phyloP scores from a whole-genome alignment of 345 rosid genomes.

The Citrus mangshanensis region DNA sequence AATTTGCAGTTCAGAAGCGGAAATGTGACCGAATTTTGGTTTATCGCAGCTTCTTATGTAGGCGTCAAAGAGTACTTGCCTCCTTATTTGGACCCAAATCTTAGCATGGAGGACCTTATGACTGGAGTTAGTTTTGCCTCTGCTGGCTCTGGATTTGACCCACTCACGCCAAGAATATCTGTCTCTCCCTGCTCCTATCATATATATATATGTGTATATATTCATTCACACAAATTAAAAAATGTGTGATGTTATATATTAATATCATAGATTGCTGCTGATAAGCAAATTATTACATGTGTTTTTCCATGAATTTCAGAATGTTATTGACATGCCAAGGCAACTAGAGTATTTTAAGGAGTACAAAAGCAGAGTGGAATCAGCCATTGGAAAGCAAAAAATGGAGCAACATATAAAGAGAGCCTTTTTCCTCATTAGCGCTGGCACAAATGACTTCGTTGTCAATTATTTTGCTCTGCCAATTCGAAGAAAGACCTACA shows the following conservation, averaged over 20 bases:
- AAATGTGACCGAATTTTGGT: neutral
- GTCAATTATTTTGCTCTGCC: conserved; percentile 58
- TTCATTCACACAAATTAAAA: too few species aligned
- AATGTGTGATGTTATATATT: too few species aligned
- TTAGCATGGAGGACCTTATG: conserved; percentile 56
- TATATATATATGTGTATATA: too few species aligned
- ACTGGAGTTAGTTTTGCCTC: conserved; percentile 93
- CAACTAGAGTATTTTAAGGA: conserved; percentile 56
- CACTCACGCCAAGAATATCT: conserved; percentile 55
- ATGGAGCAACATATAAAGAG: conserved; percentile 31
- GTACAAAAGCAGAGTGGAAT: conserved; percentile 41
- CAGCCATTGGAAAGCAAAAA: conserved; percentile 35
- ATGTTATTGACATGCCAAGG: conserved; percentile 33
- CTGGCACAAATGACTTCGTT: conserved; percentile 62
- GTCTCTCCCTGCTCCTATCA: conserved; percentile 28
- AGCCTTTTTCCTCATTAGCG: conserved; percentile 37
- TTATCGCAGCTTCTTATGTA: conserved; percentile 58
- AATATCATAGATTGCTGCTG: neutral
- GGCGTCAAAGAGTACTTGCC: conserved; percentile 73
- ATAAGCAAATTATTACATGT: neutral
- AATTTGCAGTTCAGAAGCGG: neutral
- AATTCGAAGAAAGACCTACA: conserved; percentile 44
- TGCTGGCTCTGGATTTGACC: conserved; percentile 82
- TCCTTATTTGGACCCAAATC: conserved; percentile 67
- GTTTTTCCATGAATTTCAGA: conserved; percentile 28